Base-by-base conservation (phyloP, 495 filamentous ascomycete genomes). In the Stereocaulon alpinum region DNA sequence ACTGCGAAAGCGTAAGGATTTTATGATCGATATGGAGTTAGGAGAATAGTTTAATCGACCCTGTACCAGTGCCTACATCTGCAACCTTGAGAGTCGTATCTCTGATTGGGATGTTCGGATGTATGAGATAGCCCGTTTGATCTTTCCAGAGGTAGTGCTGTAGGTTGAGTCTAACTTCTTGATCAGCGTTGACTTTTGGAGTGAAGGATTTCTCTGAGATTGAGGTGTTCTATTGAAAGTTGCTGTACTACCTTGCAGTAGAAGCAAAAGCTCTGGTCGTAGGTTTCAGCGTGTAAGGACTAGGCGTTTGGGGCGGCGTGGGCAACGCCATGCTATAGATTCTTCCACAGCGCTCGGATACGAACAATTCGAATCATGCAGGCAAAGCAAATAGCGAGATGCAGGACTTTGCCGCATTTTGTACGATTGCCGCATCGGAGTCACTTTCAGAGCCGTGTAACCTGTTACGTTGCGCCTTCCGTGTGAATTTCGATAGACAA, bases 1-100 rank as follows among this genome's bases (percentile, higher is more conserved):
- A 6, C 71, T 73, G 30, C 54, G 12, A 43, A 43, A n/a, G 18
- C 9, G 3, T 24, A 24, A 24, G 24, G 24, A 24, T 24, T 24
- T 3, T 24, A 24, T 24, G 24, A 1, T 24, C 24, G 24, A 24
- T 24, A 24, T 24, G 1, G 3, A 24, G 24, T 24, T 24, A 24
- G 3, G 24, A 24, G 24, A 24, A 24, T 24, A 24, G 3, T 24
- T 1, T 24, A 17, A 20, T 34, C 7, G 15, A 71, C 71, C 66
- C 71, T 6, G 71, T 73, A 12, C 70, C 69, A 4, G 67, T 68
- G 2, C 69, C 70, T 34, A 73, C 24, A 1, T 73, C 70, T 1
- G 70, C 71, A 12, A 73, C 66, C 43, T 61, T 68, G 61, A 69
- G 64, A 6, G 41, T 37, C 11, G 47, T 27, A 15, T 60, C 43